Evolutionary conservation across 2,329 filamentous ascomycete genomes (phyloP).

Genomic region (Fusarium tuaranense): DNA sequence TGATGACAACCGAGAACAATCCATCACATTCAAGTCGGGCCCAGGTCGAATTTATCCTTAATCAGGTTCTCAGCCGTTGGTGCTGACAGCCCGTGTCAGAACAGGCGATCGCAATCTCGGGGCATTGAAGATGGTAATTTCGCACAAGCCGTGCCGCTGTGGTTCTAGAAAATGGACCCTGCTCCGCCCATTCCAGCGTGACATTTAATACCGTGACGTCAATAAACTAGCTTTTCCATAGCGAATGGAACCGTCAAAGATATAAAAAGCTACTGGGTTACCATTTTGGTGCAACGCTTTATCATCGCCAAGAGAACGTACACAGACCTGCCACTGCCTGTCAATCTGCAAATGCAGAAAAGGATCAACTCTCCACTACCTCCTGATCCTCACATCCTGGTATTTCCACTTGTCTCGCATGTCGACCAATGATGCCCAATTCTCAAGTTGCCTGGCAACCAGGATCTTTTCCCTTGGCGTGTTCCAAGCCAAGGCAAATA

Average conservation of each 20-base stretch:
- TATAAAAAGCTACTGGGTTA: not conserved
- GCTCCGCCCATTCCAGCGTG: not conserved
- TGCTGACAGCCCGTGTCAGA: not conserved
- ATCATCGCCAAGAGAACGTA: not conserved
- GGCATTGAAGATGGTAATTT: not conserved
- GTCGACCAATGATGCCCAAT: conserved; percentile 5
- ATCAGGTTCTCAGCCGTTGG: not conserved
- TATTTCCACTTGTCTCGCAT: not conserved
- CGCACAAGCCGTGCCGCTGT: not conserved
- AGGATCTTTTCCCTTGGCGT: conserved; percentile 13
- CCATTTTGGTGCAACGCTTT: not conserved
- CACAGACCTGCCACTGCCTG: not conserved
- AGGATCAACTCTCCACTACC: not conserved
- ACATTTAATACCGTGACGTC: not conserved
- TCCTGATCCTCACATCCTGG: not conserved
- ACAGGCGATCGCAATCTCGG: conserved; percentile 12
- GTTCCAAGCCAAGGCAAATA: conserved; percentile 25
- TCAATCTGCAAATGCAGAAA: not conserved
- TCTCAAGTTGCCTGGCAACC: conserved; percentile 31
- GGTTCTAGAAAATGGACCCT: not conserved
- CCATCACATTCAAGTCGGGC: not conserved
- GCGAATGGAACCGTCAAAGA: not conserved
- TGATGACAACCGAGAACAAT: not conserved
- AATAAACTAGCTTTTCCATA: not conserved
- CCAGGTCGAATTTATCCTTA: not conserved